Evolutionary conservation across 176 grass and related monocot genomes (phyloP), one percentile per base, ranked within the genome.

Genomic region (Themeda triandra): DNA sequence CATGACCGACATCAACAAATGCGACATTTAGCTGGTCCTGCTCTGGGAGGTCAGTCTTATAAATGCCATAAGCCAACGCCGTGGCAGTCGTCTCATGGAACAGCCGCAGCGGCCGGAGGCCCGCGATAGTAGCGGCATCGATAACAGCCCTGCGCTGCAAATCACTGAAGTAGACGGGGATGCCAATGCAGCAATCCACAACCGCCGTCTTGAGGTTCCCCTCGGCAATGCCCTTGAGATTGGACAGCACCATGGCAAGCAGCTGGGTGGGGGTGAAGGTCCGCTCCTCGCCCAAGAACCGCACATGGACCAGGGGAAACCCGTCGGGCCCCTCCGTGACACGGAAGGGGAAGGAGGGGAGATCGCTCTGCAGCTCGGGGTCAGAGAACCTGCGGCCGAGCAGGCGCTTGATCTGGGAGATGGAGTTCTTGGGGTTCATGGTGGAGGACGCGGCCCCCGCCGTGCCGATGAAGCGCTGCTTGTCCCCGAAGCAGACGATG

Each of bases 41-140:
- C 75, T 94, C 95, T 0, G 92, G 92, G 53, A 97, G 87, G 37
- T 97, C 95, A 2, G 92, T 97, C 80, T 90, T 97, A 41, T 97
- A 97, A 36, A 97, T 94, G 17, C 95, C 95, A 81, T 94, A 97
- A 46, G 95, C 95, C 95, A 97, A 71, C 0, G 95, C 90, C 0
- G 95, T 94, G 2, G 95, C 86, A 8, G 95, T 97, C 3, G 95
- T 97, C 84, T 97, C 95, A 63, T 94, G 95, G 90, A 97, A 92
- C 12, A 97, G 48, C 2, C 78, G 87, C 82, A 94, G 51, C 3
- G 92, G 95, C 10, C 32, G 82, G 32, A 97, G 92, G 27, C 92
- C 95, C 2, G 90, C 95, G 79, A 97, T 94, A 19, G 81, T 88
- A 23, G 95, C 92, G 17, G 95, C 95, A 84, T 97, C 86, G 14